These are phyloP conservation scores for Helotiales sp. DNA, from an alignment of 2,329 filamentous ascomycete species.

Conservation along the genomic window DNA sequence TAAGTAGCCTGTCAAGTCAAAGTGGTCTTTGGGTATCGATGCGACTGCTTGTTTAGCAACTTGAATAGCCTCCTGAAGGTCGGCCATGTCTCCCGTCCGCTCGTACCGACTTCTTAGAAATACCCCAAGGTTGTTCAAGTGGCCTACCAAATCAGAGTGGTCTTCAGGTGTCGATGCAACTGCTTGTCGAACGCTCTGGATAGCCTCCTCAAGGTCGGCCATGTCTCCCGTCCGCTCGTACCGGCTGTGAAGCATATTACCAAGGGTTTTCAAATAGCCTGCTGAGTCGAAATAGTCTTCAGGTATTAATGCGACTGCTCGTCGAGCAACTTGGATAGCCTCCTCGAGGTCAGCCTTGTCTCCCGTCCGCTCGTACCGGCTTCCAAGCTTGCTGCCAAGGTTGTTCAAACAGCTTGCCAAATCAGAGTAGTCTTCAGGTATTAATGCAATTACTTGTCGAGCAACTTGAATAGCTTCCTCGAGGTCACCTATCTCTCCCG, in stretches of 20 bases:
- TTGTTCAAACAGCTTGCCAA: constrained; percentile 7
- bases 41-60: neutral
- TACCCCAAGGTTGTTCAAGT: neutral
- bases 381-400: constrained; percentile 7
- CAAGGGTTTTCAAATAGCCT: neutral
- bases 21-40: neutral
- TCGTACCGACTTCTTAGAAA: neutral
- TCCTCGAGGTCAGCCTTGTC: constrained; percentile 13
- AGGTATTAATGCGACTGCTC: neutral
- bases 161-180: neutral
- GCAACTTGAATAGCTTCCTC: neutral
- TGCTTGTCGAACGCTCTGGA: neutral
- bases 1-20: constrained; percentile 4
- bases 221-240: neutral
- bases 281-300: neutral
- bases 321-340: constrained; percentile 3
- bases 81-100: neutral
- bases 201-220: neutral
- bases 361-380: constrained; percentile 5
- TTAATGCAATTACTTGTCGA: neutral
- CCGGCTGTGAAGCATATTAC: neutral
- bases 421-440: constrained; percentile 1
- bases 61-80: neutral
- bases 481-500: neutral
- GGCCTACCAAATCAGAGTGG: constrained; percentile 5